Conservation (phyloP, 2,329 filamentous ascomycete genomes). For the Canariomyces notabilis region DNA sequence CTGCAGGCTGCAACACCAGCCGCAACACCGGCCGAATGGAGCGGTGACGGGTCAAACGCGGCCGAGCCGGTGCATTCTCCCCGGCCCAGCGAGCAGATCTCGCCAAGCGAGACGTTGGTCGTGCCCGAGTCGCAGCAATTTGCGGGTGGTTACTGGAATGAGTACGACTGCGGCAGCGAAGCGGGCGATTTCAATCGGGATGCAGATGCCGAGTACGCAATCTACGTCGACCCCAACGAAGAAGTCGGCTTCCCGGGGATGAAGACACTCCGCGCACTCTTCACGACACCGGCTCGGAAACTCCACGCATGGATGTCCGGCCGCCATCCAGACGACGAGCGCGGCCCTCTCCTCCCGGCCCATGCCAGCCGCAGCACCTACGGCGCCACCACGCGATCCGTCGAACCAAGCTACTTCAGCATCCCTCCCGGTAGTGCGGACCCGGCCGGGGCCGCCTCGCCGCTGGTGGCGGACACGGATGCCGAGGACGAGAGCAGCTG, state of each 20-base stretch:
- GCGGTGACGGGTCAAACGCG: conserved; percentile 14
- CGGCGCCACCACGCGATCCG: conserved; percentile 18
- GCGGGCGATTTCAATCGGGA: conserved; percentile 45
- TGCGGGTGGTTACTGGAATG: conserved; percentile 67
- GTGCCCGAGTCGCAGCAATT: conserved; percentile 23
- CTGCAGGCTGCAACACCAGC: conserved; percentile 43
- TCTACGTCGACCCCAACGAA: conserved; percentile 69
- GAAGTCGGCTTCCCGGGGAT: conserved; percentile 58
- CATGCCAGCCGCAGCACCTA: conserved; percentile 9
- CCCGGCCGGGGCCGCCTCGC: not conserved
- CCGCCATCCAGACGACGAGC: conserved; percentile 18
- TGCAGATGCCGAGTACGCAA: conserved; percentile 54
- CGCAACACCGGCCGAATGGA: conserved; percentile 34
- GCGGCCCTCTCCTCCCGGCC: conserved; percentile 29
- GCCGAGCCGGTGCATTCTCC: conserved; percentile 8
- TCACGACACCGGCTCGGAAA: conserved; percentile 46
- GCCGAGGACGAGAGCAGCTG: conserved; percentile 38
- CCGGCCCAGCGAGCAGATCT: conserved; percentile 10
- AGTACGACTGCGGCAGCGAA: conserved; percentile 79
- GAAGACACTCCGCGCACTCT: conserved; percentile 50
- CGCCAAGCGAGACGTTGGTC: conserved; percentile 19
- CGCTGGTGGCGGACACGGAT: conserved; percentile 35
- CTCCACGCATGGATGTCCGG: conserved; percentile 47
- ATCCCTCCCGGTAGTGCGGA: conserved; percentile 27
- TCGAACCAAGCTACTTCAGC: conserved; percentile 23